Percentiles rank a stretch among this genome's conserved stretches.
Conservation (phyloP, 75 land plant species). For the Pseudotsuga menziesii region DNA sequence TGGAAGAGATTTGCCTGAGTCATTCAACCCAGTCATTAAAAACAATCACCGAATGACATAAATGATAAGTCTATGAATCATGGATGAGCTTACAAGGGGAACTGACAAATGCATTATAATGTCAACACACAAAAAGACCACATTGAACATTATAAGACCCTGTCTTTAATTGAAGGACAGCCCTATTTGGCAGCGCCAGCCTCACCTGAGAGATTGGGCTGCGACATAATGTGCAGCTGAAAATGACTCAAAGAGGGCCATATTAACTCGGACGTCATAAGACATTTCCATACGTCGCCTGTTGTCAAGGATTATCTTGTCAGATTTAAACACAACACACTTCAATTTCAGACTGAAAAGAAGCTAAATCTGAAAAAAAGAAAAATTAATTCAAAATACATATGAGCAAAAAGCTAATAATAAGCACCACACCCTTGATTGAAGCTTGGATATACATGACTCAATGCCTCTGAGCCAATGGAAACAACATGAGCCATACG, state of each 20-base stretch:
- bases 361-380: not conserved
- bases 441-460: constrained; percentile 41
- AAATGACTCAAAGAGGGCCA: constrained; percentile 64
- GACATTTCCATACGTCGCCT: constrained; percentile 38
- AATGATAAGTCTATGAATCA: not conserved
- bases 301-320: constrained; percentile 5
- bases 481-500: constrained; percentile 69
- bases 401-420: not conserved
- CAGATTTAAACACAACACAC: constrained; percentile 1
- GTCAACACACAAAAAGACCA: not conserved
- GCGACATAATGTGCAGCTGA: constrained; percentile 74
- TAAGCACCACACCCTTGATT: constrained; percentile 42
- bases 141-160: not conserved
- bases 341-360: not conserved
- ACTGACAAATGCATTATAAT: not conserved
- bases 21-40: not conserved
- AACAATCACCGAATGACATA: not conserved
- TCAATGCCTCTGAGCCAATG: constrained; percentile 65
- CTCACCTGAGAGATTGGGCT: constrained; percentile 77
- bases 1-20: not conserved
- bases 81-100: not conserved
- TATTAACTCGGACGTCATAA: constrained; percentile 56
- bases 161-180: not conserved
- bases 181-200: not conserved
- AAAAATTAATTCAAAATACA: not conserved